These are phyloP conservation scores for Bruguiera hainesii DNA, from an alignment of 441 rosid species.

Conservation along the genomic window DNA sequence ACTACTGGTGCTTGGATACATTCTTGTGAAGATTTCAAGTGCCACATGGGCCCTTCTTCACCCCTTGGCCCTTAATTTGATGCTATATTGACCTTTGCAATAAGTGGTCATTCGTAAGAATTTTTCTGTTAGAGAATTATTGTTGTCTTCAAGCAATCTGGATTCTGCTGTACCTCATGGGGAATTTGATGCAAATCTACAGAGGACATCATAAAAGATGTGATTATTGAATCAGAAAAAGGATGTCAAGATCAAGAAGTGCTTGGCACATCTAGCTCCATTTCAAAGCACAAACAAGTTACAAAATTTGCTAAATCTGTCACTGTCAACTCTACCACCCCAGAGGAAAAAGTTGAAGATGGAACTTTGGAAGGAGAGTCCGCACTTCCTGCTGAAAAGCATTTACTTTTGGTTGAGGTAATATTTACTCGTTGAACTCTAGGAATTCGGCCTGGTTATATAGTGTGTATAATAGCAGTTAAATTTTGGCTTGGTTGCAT, in stretches of 20 bases:
- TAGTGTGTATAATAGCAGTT: no score
- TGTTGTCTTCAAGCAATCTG: not conserved
- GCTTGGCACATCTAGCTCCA: not conserved
- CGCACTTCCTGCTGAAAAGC: slow-evolving; percentile 34
- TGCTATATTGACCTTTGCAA: no score
- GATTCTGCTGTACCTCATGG: slow-evolving; percentile 8
- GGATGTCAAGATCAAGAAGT: slow-evolving; percentile 27
- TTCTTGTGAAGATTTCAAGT: not conserved
- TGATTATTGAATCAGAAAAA: slow-evolving; percentile 31
- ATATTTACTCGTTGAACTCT: not conserved
- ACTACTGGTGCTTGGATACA: not conserved
- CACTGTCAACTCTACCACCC: slow-evolving; percentile 16
- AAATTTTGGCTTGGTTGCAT: not conserved
- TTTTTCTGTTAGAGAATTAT: not conserved
- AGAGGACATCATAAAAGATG: slow-evolving; percentile 27
- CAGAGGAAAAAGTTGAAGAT: slow-evolving; percentile 18
- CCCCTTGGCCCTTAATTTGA: not conserved
- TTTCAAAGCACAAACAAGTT: slow-evolving; percentile 14
- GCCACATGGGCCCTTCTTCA: not conserved
- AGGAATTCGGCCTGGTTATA: not conserved
- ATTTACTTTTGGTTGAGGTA: slow-evolving; percentile 48
- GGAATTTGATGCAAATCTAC: slow-evolving; percentile 15
- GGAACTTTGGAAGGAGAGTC: slow-evolving; percentile 22
- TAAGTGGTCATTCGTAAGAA: no score
- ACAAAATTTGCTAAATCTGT: slow-evolving; percentile 11